These are phyloP conservation scores for Amphicarpaea edgeworthii DNA, from an alignment of 306 rosid species.

Conservation along the genomic window DNA sequence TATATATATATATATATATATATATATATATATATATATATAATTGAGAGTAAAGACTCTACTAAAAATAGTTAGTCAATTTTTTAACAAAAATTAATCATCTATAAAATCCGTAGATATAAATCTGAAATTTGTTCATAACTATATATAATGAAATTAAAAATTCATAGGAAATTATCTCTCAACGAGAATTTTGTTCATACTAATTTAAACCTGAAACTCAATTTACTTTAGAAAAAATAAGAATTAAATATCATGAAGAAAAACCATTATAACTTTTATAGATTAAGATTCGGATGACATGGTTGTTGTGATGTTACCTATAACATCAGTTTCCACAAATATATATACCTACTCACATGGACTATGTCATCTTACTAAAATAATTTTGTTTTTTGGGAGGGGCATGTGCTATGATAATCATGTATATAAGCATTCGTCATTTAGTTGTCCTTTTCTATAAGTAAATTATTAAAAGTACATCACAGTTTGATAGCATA, in stretches of 20 bases:
- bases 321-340: slow-evolving; percentile 13
- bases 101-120: no score
- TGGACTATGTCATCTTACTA: slow-evolving; percentile 27
- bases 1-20: no score
- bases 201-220: no score
- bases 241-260: background rate
- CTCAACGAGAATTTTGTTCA: no score
- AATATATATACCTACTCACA: slow-evolving; percentile 33
- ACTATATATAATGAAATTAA: no score
- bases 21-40: no score
- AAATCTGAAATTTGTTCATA: no score
- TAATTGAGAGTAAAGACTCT: no score
- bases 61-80: no score
- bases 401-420: background rate
- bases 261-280: background rate
- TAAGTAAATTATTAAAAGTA: slow-evolving; percentile 15
- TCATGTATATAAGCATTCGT: background rate
- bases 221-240: background rate
- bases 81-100: no score
- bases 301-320: slow-evolving; percentile 3
- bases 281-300: background rate
- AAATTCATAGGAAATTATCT: no score
- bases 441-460: slow-evolving; percentile 34
- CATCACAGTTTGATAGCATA: slow-evolving; percentile 23
- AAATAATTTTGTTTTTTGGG: background rate